Percentiles rank a stretch among this genome's conserved stretches.
phyloP scores from a whole-genome alignment of 176 grass and related monocot species.

The Puccinellia tenuiflora region DNA sequence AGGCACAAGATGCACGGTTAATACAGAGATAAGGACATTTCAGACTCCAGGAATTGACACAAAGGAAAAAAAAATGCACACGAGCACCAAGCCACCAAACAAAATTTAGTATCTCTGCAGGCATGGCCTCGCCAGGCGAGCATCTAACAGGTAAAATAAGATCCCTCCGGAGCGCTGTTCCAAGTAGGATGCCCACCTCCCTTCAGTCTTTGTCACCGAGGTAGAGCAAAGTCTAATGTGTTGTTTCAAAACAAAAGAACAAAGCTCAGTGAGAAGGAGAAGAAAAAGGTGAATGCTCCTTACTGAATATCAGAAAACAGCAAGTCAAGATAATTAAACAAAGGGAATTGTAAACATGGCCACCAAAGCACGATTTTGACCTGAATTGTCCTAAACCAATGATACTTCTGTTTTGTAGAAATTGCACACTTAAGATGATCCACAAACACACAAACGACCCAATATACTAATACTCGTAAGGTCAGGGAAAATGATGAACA shows the following conservation, averaged over 20 bases:
- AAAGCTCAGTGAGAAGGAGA: slow-evolving; percentile 18
- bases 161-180: background rate
- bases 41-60: background rate
- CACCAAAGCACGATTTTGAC: background rate
- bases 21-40: background rate
- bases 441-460: background rate
- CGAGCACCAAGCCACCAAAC: background rate
- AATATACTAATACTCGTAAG: background rate
- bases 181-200: background rate
- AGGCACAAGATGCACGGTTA: background rate
- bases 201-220: slow-evolving; percentile 41
- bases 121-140: background rate
- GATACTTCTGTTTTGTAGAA: background rate
- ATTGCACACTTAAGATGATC: background rate
- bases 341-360: background rate
- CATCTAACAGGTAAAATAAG: background rate
- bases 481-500: background rate
- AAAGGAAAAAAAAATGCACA: background rate
- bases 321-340: background rate
- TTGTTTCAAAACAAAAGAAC: slow-evolving; percentile 15
- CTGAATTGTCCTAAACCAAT: background rate
- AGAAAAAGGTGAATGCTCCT: background rate
- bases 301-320: background rate
- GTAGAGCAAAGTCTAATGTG: slow-evolving; percentile 49
- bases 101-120: background rate